Percentiles rank a stretch among this genome's conserved stretches.
These are phyloP conservation scores for Sordariomycetes sp. DNA, from an alignment of 2,329 filamentous ascomycete species.

Conservation along the genomic window DNA sequence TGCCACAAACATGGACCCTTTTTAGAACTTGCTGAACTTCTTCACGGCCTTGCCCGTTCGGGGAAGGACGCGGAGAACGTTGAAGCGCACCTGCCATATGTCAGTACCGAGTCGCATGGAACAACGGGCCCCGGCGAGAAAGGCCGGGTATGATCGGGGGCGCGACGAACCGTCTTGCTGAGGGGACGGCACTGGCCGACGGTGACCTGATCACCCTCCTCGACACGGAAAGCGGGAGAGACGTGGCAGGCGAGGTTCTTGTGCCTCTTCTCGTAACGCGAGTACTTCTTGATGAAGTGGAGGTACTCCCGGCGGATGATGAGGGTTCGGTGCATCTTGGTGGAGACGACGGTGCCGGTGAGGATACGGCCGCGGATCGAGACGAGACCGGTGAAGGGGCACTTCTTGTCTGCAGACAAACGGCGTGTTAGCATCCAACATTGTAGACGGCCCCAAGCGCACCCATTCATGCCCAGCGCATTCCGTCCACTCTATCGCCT, in stretches of 20 bases:
- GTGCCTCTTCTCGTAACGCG: slow-evolving; percentile 99
- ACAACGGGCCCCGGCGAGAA: neutral
- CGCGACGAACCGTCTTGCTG: slow-evolving; percentile 88
- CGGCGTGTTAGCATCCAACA: neutral
- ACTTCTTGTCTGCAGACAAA: slow-evolving; percentile 82
- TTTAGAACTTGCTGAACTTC: slow-evolving; percentile 96
- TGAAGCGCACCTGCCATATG: slow-evolving; percentile 83
- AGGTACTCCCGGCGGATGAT: slow-evolving; percentile 99
- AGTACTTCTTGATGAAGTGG: slow-evolving; percentile 99
- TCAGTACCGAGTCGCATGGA: neutral
- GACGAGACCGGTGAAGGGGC: slow-evolving; percentile 98
- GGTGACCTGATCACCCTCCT: slow-evolving; percentile 98
- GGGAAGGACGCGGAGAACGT: slow-evolving; percentile 96
- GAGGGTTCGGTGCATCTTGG: slow-evolving; percentile 99
- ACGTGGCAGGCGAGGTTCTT: slow-evolving; percentile 99
- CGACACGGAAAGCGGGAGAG: slow-evolving; percentile 98
- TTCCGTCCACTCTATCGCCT: neutral
- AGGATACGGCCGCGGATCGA: slow-evolving; percentile 99
- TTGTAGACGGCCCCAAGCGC: neutral
- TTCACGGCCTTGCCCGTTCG: slow-evolving; percentile 96
- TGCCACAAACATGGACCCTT: slow-evolving; percentile 33
- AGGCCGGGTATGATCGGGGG: neutral
- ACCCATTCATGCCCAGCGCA: neutral
- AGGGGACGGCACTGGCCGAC: slow-evolving; percentile 99
- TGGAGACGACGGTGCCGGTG: slow-evolving; percentile 96